A percentile compares a stretch with the other conserved stretches of the same genome.
These are phyloP conservation scores for Penicillium brasilianum DNA, from an alignment of 2,329 filamentous ascomycete genomes.

Conservation along the genomic window DNA sequence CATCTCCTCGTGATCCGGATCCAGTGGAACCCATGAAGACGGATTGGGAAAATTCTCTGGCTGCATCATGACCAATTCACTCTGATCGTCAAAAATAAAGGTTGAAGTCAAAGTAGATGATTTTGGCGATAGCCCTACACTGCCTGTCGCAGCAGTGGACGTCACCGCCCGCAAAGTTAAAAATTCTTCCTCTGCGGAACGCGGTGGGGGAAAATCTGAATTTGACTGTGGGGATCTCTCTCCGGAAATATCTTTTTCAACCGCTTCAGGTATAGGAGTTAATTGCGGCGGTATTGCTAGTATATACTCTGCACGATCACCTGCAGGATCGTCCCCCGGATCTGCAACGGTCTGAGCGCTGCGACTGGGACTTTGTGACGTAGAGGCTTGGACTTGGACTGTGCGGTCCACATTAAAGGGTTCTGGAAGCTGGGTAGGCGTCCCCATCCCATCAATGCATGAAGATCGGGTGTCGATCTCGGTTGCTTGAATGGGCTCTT, in stretches of 20 bases:
- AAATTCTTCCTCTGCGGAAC: not conserved
- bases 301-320: not conserved
- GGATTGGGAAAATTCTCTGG: not conserved
- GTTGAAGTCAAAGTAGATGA: not conserved
- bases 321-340: not conserved
- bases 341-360: not conserved
- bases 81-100: not conserved
- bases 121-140: not conserved
- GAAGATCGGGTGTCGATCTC: not conserved
- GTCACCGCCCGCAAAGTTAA: conserved; percentile 2
- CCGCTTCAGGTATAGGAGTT: conserved; percentile 11
- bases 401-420: not conserved
- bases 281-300: conserved; percentile 10
- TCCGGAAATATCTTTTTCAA: conserved; percentile 5
- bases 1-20: conserved; percentile 9
- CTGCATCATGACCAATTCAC: not conserved
- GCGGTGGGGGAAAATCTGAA: not conserved
- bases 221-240: not conserved
- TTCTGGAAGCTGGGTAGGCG: not conserved
- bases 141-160: not conserved
- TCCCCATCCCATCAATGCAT: not conserved
- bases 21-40: not conserved
- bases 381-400: not conserved
- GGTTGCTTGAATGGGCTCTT: not conserved
- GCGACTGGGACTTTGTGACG: too few relatives aligned